phyloP scores from a whole-genome alignment of 2,329 filamentous ascomycete species.

The Colletotrichum theobromicola region DNA sequence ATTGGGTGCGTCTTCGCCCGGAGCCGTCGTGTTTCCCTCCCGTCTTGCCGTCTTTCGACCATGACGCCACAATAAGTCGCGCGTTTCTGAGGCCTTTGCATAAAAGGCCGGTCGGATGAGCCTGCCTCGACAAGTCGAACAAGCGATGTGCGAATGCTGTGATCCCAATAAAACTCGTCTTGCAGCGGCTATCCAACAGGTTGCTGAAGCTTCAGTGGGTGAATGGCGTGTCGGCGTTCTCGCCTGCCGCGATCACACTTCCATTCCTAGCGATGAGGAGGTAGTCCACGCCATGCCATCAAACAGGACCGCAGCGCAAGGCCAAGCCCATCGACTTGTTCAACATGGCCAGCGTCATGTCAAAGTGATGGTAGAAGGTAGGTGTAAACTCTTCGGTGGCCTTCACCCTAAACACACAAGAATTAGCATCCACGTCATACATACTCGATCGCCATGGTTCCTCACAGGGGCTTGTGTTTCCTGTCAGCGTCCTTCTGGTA shows the following conservation, averaged over 20 bases:
- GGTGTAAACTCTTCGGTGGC: slow-evolving; percentile 22
- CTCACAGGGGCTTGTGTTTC: slow-evolving; percentile 23
- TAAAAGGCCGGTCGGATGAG: not conserved
- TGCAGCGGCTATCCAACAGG: not conserved
- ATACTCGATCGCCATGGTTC: not conserved
- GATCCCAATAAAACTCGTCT: not conserved
- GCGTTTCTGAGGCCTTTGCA: not conserved
- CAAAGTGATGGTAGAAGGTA: slow-evolving; percentile 63
- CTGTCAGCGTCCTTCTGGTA: not conserved
- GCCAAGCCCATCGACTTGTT: slow-evolving; percentile 76
- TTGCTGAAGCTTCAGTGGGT: not conserved
- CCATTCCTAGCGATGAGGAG: not conserved
- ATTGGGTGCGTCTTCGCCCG: not conserved
- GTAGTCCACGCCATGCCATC: not conserved
- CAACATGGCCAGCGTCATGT: slow-evolving; percentile 74
- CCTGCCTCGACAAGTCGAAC: not conserved
- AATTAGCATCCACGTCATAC: not conserved
- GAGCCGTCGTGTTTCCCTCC: not conserved
- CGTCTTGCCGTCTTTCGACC: not conserved
- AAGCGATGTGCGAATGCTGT: not conserved
- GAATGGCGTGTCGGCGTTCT: not conserved
- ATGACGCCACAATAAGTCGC: not conserved
- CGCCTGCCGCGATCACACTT: not conserved
- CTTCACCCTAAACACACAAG: not conserved
- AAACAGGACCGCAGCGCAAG: slow-evolving; percentile 46